Conservation (phyloP, 805 yeast species). For the Pichia californica region DNA sequence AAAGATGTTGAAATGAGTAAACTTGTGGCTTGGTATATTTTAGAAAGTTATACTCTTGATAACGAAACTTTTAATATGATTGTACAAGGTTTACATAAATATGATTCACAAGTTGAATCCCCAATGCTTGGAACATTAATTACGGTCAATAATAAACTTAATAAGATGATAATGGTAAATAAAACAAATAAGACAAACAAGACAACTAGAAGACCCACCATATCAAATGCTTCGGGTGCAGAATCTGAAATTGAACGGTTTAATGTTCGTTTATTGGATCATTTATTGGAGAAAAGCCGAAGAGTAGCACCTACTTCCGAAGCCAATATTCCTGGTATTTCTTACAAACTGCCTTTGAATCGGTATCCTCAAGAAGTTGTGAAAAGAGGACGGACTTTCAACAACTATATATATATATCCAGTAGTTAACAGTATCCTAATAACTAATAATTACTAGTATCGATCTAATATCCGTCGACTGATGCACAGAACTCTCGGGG, state of each 20-base stretch:
- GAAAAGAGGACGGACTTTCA: too few species aligned
- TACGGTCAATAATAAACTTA: too few species aligned
- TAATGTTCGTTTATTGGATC: background rate
- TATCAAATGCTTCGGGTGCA: too few species aligned
- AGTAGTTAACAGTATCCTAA: too few species aligned
- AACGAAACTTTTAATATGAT: constrained; percentile 5
- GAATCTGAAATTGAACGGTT: constrained; percentile 1
- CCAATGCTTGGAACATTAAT: too few species aligned
- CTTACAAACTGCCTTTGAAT: background rate
- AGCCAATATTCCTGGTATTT: background rate
- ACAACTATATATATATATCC: too few species aligned
- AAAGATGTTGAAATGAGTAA: background rate
- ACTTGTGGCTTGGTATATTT: background rate
- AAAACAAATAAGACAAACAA: too few species aligned
- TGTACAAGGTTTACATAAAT: background rate
- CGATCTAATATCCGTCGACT: too few species aligned
- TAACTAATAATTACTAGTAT: too few species aligned
- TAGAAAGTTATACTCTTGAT: constrained; percentile 4
- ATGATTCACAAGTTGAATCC: background rate
- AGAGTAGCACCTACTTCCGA: background rate
- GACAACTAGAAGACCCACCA: too few species aligned
- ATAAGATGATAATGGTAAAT: too few species aligned
- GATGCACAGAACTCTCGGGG: too few species aligned
- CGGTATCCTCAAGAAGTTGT: background rate
- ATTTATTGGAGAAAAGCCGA: background rate